Evolutionary conservation across 768 basidiomycete species (phyloP), one percentile per base, ranked within the genome.

Genomic region (Tylopilus plumbeoviolaceoides): DNA sequence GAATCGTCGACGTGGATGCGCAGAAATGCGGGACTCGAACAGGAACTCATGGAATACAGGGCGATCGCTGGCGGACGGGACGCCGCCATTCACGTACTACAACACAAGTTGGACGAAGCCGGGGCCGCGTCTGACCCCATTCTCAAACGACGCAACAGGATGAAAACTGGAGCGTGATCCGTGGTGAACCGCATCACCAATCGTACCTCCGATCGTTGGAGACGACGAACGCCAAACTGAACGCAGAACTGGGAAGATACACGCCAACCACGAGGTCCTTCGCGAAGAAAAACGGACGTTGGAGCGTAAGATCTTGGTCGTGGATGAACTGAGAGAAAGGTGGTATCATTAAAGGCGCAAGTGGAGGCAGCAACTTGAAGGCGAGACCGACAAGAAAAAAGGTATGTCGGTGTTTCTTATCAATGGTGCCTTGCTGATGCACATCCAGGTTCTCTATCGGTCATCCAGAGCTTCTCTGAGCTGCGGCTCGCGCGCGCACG

Each of bases 231-330:
- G 68, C 77, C 1, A 78, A 75, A 54, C 67, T 88, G 49, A 75
- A 64, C 4, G 62, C 74, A 0, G 87, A 91, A 59, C 59, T 89
- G 15, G 66, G 65, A 7, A 57, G 73, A 11, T 73, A 88, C 15
- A 83, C n/a, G 68, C 74, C 7, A 84, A 79, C 56, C 69, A 87
- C 3, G 87, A 89, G 54, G 83, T 91, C 3, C 63, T 92, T 31
- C 73, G 78, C 33, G 90, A 91, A 63, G 86, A 91, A 69, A 89
- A 90, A 56, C 74, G 82, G 6, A 75, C 75, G 0, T 65, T 91
- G 41, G 81, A 89, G 62, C 66, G 70, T 15, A 84, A 78, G 58
- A 68, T 83, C 8, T 60, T 58, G 14, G 71, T 70, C 2, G 66
- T 78, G 35, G 83, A 87, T 20, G 77, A 77, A 36, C 63, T 88